Conservation (phyloP, 768 basidiomycete species). For the Bullera alba region DNA sequence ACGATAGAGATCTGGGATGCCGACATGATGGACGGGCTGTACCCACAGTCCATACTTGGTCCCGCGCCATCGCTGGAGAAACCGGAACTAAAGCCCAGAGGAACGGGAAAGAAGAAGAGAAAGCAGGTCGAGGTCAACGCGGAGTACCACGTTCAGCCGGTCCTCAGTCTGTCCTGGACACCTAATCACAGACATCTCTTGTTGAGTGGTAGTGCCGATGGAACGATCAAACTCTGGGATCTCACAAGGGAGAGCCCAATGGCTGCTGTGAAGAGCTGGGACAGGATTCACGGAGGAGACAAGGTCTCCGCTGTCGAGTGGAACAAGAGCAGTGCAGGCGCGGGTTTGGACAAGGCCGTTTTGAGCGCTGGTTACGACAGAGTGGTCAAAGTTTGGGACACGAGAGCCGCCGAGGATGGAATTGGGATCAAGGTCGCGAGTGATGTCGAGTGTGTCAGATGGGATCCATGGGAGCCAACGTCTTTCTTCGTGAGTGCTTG, state of each 20-base stretch:
- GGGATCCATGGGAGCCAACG: constrained; percentile 91
- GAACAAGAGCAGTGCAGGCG: constrained; percentile 56
- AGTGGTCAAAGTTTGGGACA: constrained; percentile 90
- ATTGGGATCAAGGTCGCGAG: constrained; percentile 80
- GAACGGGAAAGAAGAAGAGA: constrained; percentile 95
- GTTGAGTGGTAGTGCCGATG: constrained; percentile 85
- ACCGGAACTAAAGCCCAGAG: constrained; percentile 46
- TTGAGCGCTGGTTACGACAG: constrained; percentile 92
- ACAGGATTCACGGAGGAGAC: constrained; percentile 59
- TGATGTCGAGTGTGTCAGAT: constrained; percentile 86
- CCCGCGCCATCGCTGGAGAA: constrained; percentile 53
- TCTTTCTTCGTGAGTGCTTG: constrained; percentile 67
- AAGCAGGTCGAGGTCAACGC: constrained; percentile 68
- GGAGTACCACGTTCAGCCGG: constrained; percentile 83
- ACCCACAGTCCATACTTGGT: constrained; percentile 84
- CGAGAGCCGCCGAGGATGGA: constrained; percentile 69
- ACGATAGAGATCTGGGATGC: constrained; percentile 99
- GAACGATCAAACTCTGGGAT: constrained; percentile 97
- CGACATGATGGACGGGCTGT: constrained; percentile 86
- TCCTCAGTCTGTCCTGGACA: constrained; percentile 92
- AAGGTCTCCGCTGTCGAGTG: constrained; percentile 96
- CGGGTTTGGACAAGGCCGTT: constrained; percentile 70
- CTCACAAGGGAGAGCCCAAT: constrained; percentile 58
- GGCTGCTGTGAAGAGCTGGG: constrained; percentile 74
- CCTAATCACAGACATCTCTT: constrained; percentile 78